A percentile compares a stretch with the other conserved stretches of the same genome.
Evolutionary conservation across 2,329 filamentous ascomycete genomes (phyloP).

Genomic region (Pseudogymnoascus sp.): DNA sequence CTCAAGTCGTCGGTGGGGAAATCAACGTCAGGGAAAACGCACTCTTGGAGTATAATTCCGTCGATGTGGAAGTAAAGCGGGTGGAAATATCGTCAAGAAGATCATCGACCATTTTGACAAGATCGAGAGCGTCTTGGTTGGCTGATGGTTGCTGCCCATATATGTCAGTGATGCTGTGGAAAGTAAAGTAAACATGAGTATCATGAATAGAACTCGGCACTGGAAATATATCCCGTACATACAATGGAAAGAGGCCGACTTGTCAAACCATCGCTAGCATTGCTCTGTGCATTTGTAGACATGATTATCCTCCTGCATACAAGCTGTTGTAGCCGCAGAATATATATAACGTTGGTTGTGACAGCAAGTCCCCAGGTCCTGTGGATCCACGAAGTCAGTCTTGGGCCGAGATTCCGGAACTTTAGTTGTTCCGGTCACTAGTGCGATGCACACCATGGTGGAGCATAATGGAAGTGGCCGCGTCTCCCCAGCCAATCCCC

Average conservation of each 20-base stretch:
- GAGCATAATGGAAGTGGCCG: not conserved
- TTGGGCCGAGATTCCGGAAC: not conserved
- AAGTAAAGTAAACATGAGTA: not conserved
- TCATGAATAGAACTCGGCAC: not conserved
- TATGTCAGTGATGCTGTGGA: not conserved
- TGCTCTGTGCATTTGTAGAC: not conserved
- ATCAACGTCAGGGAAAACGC: not conserved
- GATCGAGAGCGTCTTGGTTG: slow-evolving; percentile 57
- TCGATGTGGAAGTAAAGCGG: slow-evolving; percentile 79
- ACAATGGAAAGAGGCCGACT: slow-evolving; percentile 5
- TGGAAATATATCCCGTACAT: not conserved
- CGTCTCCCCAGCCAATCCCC: not conserved
- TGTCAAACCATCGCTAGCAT: not conserved
- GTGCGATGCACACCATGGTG: not conserved
- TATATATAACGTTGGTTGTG: not conserved
- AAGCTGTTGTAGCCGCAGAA: not conserved
- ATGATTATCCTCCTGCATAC: not conserved
- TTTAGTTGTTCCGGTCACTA: not conserved
- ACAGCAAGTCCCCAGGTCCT: not conserved
- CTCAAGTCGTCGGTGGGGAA: slow-evolving; percentile 10
- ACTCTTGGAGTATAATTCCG: slow-evolving; percentile 86
- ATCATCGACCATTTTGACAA: slow-evolving; percentile 64
- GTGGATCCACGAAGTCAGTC: not conserved
- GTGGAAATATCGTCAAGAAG: slow-evolving; percentile 74
- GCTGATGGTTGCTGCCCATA: slow-evolving; percentile 32